These are phyloP conservation scores for Scopulariopsis brevicaulis DNA, from an alignment of 2,329 filamentous ascomycete species.

Conservation along the genomic window DNA sequence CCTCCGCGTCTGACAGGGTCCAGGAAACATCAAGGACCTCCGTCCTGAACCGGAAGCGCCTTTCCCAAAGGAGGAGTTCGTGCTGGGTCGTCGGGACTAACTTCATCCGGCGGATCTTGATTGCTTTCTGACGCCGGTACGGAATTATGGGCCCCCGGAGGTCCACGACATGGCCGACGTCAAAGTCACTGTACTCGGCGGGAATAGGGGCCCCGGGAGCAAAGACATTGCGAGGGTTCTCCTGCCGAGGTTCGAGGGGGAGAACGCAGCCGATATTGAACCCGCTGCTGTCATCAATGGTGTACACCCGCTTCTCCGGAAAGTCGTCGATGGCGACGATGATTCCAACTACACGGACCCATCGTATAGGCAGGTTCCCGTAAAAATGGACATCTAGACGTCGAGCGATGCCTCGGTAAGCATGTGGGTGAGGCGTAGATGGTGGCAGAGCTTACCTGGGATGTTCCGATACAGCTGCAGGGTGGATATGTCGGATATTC, in stretches of 20 bases:
- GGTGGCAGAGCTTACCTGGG: conserved; percentile 30
- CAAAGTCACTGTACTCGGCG: conserved; percentile 19
- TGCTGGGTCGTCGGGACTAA: conserved; percentile 37
- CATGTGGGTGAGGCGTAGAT: neutral
- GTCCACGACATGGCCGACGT: conserved; percentile 44
- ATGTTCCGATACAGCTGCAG: conserved; percentile 37
- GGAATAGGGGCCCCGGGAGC: neutral
- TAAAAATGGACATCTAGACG: conserved; percentile 49
- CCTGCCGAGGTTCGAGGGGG: neutral
- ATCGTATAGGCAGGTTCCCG: conserved; percentile 66
- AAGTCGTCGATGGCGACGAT: conserved; percentile 52
- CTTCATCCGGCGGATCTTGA: conserved; percentile 39
- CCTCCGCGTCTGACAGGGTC: conserved; percentile 35
- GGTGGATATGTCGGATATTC: conserved; percentile 33
- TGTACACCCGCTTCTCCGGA: conserved; percentile 33
- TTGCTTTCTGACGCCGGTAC: conserved; percentile 36
- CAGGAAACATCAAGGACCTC: conserved; percentile 41
- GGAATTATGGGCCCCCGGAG: conserved; percentile 39
- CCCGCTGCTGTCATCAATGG: conserved; percentile 56
- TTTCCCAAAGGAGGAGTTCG: conserved; percentile 49
- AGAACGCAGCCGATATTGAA: conserved; percentile 39
- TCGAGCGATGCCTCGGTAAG: neutral
- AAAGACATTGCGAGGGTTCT: neutral
- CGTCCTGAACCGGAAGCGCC: conserved; percentile 33
- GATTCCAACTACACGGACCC: conserved; percentile 59